phyloP scores from a whole-genome alignment of 106 monocot genomes.

The Alisma plantagoaquatica region DNA sequence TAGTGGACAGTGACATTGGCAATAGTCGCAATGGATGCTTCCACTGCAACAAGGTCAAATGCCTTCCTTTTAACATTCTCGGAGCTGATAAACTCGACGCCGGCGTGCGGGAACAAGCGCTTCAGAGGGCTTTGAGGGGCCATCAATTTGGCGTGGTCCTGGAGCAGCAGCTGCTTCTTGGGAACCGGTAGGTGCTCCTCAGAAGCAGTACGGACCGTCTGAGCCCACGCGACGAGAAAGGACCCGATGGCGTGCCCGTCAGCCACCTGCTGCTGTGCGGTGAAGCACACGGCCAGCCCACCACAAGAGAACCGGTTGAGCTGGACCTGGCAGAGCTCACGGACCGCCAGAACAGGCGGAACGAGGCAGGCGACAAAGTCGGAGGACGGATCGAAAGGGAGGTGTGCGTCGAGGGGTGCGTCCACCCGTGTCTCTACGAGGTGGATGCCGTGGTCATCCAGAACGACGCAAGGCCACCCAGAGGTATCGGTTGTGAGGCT shows the following conservation, averaged over 20 bases:
- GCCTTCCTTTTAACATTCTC: background rate
- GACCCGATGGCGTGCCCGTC: slow-evolving; percentile 2
- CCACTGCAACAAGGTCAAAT: background rate
- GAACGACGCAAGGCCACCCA: background rate
- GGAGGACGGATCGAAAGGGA: slow-evolving; percentile 4
- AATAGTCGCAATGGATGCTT: background rate
- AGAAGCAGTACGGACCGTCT: background rate
- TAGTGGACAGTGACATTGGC: slow-evolving; percentile 3
- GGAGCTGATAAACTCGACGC: slow-evolving; percentile 5
- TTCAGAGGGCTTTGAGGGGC: background rate
- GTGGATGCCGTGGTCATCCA: slow-evolving; percentile 7
- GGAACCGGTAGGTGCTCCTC: too few species aligned
- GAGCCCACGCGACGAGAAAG: slow-evolving; percentile 2
- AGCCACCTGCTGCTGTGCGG: slow-evolving; percentile 1
- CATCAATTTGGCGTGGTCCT: background rate
- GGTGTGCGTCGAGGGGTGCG: background rate
- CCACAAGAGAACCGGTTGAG: slow-evolving; percentile 16
- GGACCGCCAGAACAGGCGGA: background rate
- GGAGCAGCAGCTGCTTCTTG: slow-evolving; percentile 4
- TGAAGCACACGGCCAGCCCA: slow-evolving; percentile 1
- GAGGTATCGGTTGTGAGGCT: background rate
- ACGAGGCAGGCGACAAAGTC: background rate
- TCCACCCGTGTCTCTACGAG: background rate
- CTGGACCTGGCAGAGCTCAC: slow-evolving; percentile 7
- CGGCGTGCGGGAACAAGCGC: background rate